These are phyloP conservation scores for Cymodocea nodosa DNA, from an alignment of 116 monocot species.

Conservation along the genomic window DNA sequence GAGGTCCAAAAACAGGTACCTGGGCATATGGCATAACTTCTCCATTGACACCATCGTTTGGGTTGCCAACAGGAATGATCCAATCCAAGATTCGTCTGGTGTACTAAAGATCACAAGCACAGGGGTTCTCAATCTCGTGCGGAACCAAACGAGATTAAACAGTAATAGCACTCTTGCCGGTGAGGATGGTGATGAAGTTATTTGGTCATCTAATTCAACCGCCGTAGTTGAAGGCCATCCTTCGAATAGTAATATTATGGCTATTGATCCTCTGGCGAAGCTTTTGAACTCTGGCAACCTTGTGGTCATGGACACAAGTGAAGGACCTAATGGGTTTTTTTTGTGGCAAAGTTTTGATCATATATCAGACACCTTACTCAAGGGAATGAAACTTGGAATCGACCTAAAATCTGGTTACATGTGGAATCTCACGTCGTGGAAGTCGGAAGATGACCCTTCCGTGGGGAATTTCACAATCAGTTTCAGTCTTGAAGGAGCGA, in stretches of 20 bases:
- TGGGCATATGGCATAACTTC: conserved; percentile 9
- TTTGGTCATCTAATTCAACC: conserved; percentile 1
- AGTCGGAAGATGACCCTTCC: conserved; percentile 16
- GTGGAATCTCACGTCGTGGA: conserved; percentile 21
- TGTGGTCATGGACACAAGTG: conserved; percentile 11
- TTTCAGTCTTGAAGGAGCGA: conserved; percentile 5
- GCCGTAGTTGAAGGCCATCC: not conserved
- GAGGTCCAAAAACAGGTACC: conserved; percentile 13
- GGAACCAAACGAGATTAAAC: not conserved
- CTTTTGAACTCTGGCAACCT: conserved; percentile 40
- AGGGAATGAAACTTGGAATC: conserved; percentile 33
- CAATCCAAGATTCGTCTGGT: conserved; percentile 2
- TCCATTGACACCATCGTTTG: conserved; percentile 1
- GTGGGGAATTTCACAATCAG: conserved; percentile 5
- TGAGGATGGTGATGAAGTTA: not conserved
- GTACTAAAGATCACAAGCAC: conserved; percentile 1
- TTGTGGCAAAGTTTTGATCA: conserved; percentile 53
- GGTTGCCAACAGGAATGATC: conserved; percentile 9
- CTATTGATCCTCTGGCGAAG: not conserved
- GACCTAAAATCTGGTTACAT: not conserved
- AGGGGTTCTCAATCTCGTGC: conserved; percentile 10
- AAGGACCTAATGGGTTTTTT: not conserved
- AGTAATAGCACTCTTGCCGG: not conserved
- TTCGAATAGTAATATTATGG: conserved; percentile 6
- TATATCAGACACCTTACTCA: conserved; percentile 33